phyloP scores from a whole-genome alignment of 2,329 filamentous ascomycete genomes.

The Neospermospora avenae region DNA sequence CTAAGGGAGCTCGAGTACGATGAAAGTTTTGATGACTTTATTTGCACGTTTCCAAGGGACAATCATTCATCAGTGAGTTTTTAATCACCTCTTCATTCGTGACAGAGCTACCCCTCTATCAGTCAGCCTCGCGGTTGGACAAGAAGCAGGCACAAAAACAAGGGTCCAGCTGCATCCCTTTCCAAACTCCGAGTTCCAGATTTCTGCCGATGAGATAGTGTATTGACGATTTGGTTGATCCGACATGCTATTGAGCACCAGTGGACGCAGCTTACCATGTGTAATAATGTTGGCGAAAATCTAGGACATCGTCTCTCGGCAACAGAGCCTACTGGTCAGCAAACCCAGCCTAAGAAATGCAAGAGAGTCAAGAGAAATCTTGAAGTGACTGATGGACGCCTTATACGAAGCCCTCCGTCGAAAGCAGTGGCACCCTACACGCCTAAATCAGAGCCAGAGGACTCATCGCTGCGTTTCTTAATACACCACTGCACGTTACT shows the following conservation, averaged over 20 bases:
- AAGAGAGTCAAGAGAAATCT: conserved; percentile 1
- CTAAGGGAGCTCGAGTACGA: too few relatives aligned
- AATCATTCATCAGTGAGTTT: neutral
- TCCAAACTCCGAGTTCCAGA: conserved; percentile 7
- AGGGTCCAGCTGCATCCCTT: conserved; percentile 7
- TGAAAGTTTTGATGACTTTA: too few relatives aligned
- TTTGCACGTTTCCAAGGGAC: too few relatives aligned
- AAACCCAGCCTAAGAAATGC: conserved; percentile 1
- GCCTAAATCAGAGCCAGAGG: conserved; percentile 15
- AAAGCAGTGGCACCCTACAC: conserved; percentile 20
- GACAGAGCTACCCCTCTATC: neutral
- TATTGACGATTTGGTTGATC: neutral
- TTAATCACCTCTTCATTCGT: neutral
- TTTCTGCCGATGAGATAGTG: neutral
- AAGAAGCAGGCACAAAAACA: neutral
- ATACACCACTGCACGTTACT: conserved; percentile 23
- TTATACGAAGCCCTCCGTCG: conserved; percentile 13
- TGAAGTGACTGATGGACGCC: neutral
- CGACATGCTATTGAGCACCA: neutral
- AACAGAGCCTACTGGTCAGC: neutral
- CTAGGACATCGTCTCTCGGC: conserved; percentile 3
- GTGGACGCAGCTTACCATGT: conserved; percentile 1
- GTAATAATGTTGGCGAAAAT: neutral
- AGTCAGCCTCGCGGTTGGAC: neutral
- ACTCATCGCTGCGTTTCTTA: conserved; percentile 22